A percentile compares a stretch with the other conserved stretches of the same genome.
Conservation (phyloP, 352 stramenopile species). For the Phytophthora brassicae region DNA sequence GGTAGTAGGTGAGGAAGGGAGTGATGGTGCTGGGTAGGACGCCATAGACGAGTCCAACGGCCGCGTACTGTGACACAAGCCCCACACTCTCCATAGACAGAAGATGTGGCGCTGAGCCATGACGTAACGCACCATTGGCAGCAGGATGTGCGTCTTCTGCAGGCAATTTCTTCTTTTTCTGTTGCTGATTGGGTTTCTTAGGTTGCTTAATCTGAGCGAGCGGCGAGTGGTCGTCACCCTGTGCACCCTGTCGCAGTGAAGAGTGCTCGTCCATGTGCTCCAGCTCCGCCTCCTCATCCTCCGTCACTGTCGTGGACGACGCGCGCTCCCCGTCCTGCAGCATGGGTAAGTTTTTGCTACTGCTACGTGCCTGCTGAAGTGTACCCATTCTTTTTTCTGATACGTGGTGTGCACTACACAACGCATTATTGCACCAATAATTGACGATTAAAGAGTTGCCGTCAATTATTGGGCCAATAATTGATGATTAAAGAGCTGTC, state of each 20-base stretch:
- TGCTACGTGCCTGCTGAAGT: not conserved
- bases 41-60: constrained; percentile 45
- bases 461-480: no score
- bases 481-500: no score
- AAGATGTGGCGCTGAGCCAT: constrained; percentile 31
- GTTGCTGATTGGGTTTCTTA: constrained; percentile 7
- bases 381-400: no score
- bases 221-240: constrained; percentile 27
- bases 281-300: constrained; percentile 31
- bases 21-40: constrained; percentile 49
- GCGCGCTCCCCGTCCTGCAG: constrained; percentile 9
- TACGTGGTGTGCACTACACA: no score
- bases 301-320: constrained; percentile 16
- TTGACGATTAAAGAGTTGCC: no score
- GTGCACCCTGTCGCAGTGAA: constrained; percentile 24
- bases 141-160: not conserved
- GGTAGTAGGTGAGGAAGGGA: constrained; percentile 51
- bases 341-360: constrained; percentile 10
- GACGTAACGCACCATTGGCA: constrained; percentile 33
- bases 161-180: constrained; percentile 10
- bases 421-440: no score
- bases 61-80: constrained; percentile 50
- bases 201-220: constrained; percentile 15
- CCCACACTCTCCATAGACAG: constrained; percentile 39
- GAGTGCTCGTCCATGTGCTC: constrained; percentile 35